These are phyloP conservation scores for Metarhizium sp. DNA, from an alignment of 2,329 filamentous ascomycete genomes.

Conservation along the genomic window DNA sequence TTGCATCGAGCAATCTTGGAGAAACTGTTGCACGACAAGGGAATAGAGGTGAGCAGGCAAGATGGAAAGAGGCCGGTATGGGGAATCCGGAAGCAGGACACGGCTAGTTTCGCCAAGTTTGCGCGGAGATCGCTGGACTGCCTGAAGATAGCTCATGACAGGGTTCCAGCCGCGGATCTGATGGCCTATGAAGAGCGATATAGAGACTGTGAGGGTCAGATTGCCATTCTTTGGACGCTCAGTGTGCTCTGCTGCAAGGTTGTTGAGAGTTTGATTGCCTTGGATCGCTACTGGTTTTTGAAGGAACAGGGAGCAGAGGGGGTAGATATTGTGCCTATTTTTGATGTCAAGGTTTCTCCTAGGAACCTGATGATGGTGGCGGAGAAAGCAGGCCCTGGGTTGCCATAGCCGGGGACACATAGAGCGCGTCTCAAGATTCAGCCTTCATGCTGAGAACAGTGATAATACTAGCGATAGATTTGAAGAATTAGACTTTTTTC, in stretches of 20 bases:
- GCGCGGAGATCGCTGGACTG: constrained; percentile 16
- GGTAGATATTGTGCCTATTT: constrained; percentile 18
- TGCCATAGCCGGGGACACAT: not conserved
- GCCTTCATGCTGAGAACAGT: too few relatives aligned
- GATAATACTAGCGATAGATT: too few relatives aligned
- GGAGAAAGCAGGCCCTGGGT: constrained; percentile 1
- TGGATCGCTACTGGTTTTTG: constrained; percentile 23
- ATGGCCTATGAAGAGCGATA: constrained; percentile 16
- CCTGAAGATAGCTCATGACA: constrained; percentile 10
- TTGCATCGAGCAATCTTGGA: constrained; percentile 18
- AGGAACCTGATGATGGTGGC: constrained; percentile 14
- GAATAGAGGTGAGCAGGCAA: constrained; percentile 4
- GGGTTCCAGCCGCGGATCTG: constrained; percentile 13
- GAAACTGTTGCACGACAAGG: constrained; percentile 18
- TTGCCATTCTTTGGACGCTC: constrained; percentile 23
- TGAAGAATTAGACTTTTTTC: too few relatives aligned
- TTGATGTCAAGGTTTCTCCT: constrained; percentile 17
- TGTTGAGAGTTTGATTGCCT: constrained; percentile 20
- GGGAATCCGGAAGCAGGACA: constrained; percentile 21
- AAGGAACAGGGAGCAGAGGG: constrained; percentile 11
- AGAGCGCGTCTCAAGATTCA: too few relatives aligned
- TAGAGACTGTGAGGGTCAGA: constrained; percentile 12
- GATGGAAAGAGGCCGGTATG: constrained; percentile 13
- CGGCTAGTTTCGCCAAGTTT: constrained; percentile 16
- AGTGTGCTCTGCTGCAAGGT: constrained; percentile 22